A percentile compares a stretch with the other conserved stretches of the same genome.
Evolutionary conservation across 2,329 filamentous ascomycete genomes (phyloP).

Genomic region (Colletotrichum trifolii): DNA sequence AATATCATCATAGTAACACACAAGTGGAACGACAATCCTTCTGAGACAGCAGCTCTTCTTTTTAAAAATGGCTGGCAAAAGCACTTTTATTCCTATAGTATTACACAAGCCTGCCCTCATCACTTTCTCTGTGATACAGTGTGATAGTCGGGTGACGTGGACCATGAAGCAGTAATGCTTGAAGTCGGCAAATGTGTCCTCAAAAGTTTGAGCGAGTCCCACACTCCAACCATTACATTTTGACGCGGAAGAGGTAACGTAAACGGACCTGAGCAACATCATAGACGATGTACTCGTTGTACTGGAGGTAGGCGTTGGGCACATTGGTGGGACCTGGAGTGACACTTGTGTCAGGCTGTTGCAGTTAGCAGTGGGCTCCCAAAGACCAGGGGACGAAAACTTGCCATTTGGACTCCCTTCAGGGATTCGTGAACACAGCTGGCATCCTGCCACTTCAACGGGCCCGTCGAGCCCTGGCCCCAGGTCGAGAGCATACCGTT

Average conservation of each 20-base stretch:
- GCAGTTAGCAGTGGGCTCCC: conserved; percentile 18
- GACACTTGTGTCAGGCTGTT: conserved; percentile 60
- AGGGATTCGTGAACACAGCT: conserved; percentile 71
- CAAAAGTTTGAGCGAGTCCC: neutral
- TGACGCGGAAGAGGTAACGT: conserved; percentile 75
- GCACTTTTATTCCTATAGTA: too few species aligned
- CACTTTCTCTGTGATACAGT: too few species aligned
- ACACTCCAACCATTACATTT: conserved; percentile 49
- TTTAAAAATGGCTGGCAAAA: too few species aligned
- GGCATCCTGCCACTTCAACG: conserved; percentile 81
- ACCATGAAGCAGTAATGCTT: neutral
- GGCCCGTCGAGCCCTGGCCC: conserved; percentile 74
- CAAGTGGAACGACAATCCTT: too few species aligned
- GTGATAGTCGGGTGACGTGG: too few species aligned
- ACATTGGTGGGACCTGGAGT: conserved; percentile 61
- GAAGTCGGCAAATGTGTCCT: neutral
- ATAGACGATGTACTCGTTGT: conserved; percentile 82
- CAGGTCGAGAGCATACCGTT: conserved; percentile 74
- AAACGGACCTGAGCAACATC: conserved; percentile 76
- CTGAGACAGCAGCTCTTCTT: too few species aligned
- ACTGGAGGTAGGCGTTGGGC: conserved; percentile 60
- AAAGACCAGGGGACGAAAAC: conserved; percentile 41
- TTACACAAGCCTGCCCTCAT: too few species aligned
- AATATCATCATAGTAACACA: too few species aligned
- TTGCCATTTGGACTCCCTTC: conserved; percentile 76